Base-by-base conservation (phyloP, 129 eudicot genomes). In the Glebionis coronaria region DNA sequence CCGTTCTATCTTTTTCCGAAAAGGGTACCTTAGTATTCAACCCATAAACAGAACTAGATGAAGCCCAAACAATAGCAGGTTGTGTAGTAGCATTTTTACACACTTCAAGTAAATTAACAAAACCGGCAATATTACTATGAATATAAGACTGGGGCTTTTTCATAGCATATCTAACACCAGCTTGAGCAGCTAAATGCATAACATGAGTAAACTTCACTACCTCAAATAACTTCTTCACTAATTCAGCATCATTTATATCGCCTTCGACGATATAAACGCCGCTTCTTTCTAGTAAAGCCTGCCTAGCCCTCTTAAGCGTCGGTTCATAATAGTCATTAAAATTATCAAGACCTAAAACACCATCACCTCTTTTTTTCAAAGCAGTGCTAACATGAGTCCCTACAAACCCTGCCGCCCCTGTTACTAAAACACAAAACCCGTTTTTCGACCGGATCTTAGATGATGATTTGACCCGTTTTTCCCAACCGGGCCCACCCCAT, bases 191-290 rank as follows among this genome's bases (percentile, higher is more conserved):
- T 52, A 81, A 73, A 72, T 81, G 85, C 81, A 76, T 76, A 3
- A 76, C 76, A 45, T 76, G 76, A 45, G 81, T 76, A 55, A 76
- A 70, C 14, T 67, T 76, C 45, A 76, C 64, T 63, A 76, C 81
- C 81, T 76, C 76, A 25, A 76, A 76, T 5, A 75, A 64, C 16
- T 75, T 75, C 61, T 47, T 58, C 45, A 75, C 61, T 53, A 75
- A 75, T 2, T 25, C 79, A 60, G 56, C 68, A 54, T 75, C 73
- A 68, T 66, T 67, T 2, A 88, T 88, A 56, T 88, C 96, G 0
- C 92, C 96, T 72, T 88, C 96, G 18, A 88, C 92, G 44, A 88
- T 85, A 76, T 44, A 85, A 55, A 88, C 79, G 40, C 92, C 96
- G 1, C 78, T 61, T 50, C 85, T 83, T 68, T 85, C 87, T 4